Percentiles rank a stretch among this genome's conserved stretches.
phyloP scores from a whole-genome alignment of 2,329 filamentous ascomycete species.

The Davidsoniella neocaledoniae region DNA sequence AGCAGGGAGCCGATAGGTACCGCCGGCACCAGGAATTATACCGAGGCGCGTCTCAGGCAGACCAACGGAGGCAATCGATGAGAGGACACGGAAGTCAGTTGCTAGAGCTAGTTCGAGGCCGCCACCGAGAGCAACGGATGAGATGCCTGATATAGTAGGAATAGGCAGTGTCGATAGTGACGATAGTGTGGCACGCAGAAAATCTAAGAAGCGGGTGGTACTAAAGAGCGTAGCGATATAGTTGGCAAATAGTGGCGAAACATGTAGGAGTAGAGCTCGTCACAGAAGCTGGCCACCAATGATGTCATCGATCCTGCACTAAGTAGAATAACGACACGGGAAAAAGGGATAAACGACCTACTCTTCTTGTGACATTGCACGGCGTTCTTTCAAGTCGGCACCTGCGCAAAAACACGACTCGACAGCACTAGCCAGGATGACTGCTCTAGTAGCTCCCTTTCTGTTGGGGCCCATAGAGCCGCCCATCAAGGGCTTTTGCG shows the following conservation, averaged over 20 bases:
- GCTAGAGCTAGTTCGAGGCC: conserved; percentile 84
- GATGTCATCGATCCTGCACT: not conserved
- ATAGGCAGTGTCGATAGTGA: conserved; percentile 61
- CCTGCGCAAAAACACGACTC: conserved; percentile 85
- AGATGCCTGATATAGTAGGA: conserved; percentile 78
- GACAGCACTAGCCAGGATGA: conserved; percentile 73
- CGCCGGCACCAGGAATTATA: conserved; percentile 88
- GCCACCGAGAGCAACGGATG: conserved; percentile 74
- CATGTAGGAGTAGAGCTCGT: not conserved
- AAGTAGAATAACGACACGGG: not conserved
- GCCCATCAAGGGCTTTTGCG: conserved; percentile 25
- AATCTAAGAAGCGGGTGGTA: conserved; percentile 59
- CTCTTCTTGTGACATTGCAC: conserved; percentile 62
- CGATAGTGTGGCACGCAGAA: conserved; percentile 60
- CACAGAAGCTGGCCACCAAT: not conserved
- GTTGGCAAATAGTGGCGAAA: not conserved
- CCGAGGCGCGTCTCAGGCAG: conserved; percentile 84
- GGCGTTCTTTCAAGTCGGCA: conserved; percentile 81
- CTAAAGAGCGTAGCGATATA: conserved; percentile 26
- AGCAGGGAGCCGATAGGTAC: conserved; percentile 70
- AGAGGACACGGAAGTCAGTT: conserved; percentile 77
- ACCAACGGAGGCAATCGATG: conserved; percentile 59
- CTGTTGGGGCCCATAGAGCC: conserved; percentile 27
- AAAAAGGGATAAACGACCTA: conserved; percentile 25
- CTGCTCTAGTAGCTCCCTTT: conserved; percentile 51